Conservation (phyloP, 495 filamentous ascomycete species). For the Lophiostoma macrostomum region DNA sequence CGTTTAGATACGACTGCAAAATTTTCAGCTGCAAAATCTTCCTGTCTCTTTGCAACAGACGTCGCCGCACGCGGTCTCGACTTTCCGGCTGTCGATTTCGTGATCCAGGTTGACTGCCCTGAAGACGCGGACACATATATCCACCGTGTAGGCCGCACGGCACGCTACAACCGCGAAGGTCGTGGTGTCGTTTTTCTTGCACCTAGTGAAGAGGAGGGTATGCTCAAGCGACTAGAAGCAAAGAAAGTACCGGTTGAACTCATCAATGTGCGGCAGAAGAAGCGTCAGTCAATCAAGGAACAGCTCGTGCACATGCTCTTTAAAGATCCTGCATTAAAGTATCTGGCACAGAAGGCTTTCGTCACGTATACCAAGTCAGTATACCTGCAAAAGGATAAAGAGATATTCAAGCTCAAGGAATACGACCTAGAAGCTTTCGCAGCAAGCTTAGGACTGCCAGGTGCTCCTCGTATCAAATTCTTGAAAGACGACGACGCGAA, state of each 20-base stretch:
- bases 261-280: slow-evolving; percentile 83
- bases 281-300: slow-evolving; percentile 77
- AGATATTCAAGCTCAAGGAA: slow-evolving; percentile 77
- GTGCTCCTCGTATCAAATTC: slow-evolving; percentile 86
- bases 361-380: slow-evolving; percentile 80
- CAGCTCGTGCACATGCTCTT: slow-evolving; percentile 92
- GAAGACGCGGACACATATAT: slow-evolving; percentile 98
- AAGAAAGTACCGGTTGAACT: slow-evolving; percentile 83
- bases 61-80: slow-evolving; percentile 91
- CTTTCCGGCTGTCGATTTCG: slow-evolving; percentile 97
- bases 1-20: slow-evolving; percentile 79
- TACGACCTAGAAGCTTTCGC: slow-evolving; percentile 84
- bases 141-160: slow-evolving; percentile 91
- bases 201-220: slow-evolving; percentile 83
- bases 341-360: slow-evolving; percentile 94
- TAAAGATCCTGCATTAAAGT: slow-evolving; percentile 90
- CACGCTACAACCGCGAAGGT: slow-evolving; percentile 84
- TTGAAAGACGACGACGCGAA: slow-evolving; percentile 84
- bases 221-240: slow-evolving; percentile 74
- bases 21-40: slow-evolving; percentile 73
- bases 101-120: slow-evolving; percentile 90
- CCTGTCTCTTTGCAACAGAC: slow-evolving; percentile 92
- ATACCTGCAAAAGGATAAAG: slow-evolving; percentile 87
- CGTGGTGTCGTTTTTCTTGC: slow-evolving; percentile 88
- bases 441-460: slow-evolving; percentile 79